Percentiles rank a stretch among this genome's conserved stretches.
phyloP scores from a whole-genome alignment of 2,329 filamentous ascomycete genomes.

The Trichothecium roseum region DNA sequence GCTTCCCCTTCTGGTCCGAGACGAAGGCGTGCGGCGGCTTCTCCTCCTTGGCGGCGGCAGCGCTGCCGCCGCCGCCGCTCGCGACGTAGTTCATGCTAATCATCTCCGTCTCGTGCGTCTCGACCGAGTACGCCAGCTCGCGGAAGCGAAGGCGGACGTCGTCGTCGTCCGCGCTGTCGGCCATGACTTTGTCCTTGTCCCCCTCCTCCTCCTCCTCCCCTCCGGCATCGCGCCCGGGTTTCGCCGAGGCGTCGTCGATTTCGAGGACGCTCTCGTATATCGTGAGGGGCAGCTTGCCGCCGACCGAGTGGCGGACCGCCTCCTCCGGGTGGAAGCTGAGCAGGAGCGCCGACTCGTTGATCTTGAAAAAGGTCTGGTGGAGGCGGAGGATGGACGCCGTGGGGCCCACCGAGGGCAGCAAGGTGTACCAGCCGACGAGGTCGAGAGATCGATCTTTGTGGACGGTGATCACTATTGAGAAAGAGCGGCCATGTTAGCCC shows the following conservation, averaged over 20 bases:
- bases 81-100: conserved; percentile 93
- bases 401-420: conserved; percentile 65
- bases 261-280: conserved; percentile 83
- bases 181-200: conserved; percentile 67
- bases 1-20: conserved; percentile 43
- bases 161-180: conserved; percentile 46
- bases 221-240: conserved; percentile 13
- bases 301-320: conserved; percentile 43
- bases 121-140: conserved; percentile 76
- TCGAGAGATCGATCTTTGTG: conserved; percentile 77
- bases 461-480: conserved; percentile 66
- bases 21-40: conserved; percentile 31
- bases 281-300: conserved; percentile 77
- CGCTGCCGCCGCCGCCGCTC: conserved; percentile 71
- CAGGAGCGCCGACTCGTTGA: conserved; percentile 78
- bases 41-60: conserved; percentile 49
- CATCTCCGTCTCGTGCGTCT: conserved; percentile 95
- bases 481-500: neutral
- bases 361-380: conserved; percentile 64
- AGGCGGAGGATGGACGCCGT: conserved; percentile 58
- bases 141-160: conserved; percentile 62
- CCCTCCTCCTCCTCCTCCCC: conserved; percentile 40
- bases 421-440: conserved; percentile 86
- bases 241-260: conserved; percentile 39
- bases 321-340: conserved; percentile 73